Evolutionary conservation across 78 protist genomes (phyloP), one percentile per base, ranked within the genome.

Genomic region (Dictyostelium intermedium): DNA sequence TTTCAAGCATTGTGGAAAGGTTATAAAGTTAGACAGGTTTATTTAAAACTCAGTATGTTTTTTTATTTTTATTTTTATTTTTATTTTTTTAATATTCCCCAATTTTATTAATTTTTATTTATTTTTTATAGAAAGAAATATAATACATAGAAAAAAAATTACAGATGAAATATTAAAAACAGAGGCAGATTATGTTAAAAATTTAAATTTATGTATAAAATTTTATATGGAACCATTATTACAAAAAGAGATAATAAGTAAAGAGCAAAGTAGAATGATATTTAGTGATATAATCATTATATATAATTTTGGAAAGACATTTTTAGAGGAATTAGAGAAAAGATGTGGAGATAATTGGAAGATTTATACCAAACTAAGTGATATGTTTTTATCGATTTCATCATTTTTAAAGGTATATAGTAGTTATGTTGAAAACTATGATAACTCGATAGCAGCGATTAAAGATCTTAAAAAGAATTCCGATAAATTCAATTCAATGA

Each of bases 1-100:
- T 76, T 86, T 39, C 92, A 86, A 86, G 30, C 74, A 50, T 13
- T 86, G 76, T 86, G 83, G 83, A 86, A 82, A 76, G 92, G 84
- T 37, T 76, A 73, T 50, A 86, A 70, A 86, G 73, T 25, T 47
- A 86, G 92, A 86, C 63, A 76, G 56, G 7, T 53, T 20, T 35
- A 37, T 27, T 47, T 20, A 16, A 76, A 76, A 76, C 8, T 76
- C 3, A 76, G 61, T 76, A 76, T n/a, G 11, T 39, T 16, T 74
- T n/a, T n/a, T 69, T 13, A 20, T 56, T 56, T 56, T 56, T 56
- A 20, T 56, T 20, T 56, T 56, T 16, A 18, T 34, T 18, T 11
- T 35, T 25, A 37, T 32, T 16, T 32, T 66, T 66, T 23, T 66
- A n/a, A n/a, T n/a, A n/a, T n/a, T n/a, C n/a, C 8, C 2, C 25